These are phyloP conservation scores for Aspergillus calidoustus DNA, from an alignment of 2,329 filamentous ascomycete genomes.

Conservation along the genomic window DNA sequence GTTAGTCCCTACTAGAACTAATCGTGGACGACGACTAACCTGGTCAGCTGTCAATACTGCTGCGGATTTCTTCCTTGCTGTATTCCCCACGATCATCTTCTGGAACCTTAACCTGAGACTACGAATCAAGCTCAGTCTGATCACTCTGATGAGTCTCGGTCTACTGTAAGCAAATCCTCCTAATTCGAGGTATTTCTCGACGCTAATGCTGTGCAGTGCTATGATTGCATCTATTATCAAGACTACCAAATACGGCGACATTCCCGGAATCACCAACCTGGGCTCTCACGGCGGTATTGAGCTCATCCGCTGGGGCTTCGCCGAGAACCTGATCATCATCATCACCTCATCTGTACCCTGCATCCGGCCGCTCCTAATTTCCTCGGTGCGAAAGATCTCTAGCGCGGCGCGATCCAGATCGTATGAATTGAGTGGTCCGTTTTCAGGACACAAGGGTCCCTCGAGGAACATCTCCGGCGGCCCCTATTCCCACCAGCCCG, in stretches of 20 bases:
- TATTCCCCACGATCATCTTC: conserved; percentile 35
- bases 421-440: conserved; percentile 34
- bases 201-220: conserved; percentile 24
- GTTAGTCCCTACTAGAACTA: conserved; percentile 17
- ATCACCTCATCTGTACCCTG: conserved; percentile 38
- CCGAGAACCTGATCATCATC: conserved; percentile 36
- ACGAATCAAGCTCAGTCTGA: conserved; percentile 35
- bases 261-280: conserved; percentile 35
- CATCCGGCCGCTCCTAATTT: conserved; percentile 36
- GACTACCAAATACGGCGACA: conserved; percentile 31
- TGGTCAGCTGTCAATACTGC: conserved; percentile 33
- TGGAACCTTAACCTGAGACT: conserved; percentile 37
- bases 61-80: conserved; percentile 34
- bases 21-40: neutral
- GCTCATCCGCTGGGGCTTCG: conserved; percentile 36
- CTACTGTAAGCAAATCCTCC: conserved; percentile 28
- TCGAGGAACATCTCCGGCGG: conserved; percentile 20
- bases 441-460: conserved; percentile 25
- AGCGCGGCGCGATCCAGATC: conserved; percentile 30
- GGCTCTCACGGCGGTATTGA: conserved; percentile 30
- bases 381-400: conserved; percentile 37
- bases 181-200: neutral
- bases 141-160: conserved; percentile 33
- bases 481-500: conserved; percentile 3
- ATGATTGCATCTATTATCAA: conserved; percentile 40